Base-by-base conservation (phyloP, 2,329 filamentous ascomycete species). In the Sclerotinia spermophila region DNA sequence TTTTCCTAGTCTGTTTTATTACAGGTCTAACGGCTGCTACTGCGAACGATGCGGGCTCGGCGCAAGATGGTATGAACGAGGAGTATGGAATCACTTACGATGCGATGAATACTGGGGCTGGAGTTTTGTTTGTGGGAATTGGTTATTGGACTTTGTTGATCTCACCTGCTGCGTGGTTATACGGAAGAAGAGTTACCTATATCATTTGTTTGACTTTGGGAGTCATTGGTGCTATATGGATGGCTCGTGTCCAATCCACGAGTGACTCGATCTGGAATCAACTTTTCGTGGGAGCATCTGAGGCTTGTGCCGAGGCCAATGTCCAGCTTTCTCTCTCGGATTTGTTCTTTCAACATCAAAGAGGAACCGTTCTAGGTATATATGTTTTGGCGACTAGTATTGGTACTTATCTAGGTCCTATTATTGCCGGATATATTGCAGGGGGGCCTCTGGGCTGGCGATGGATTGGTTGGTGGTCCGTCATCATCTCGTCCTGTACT, bases 241-340 rank as follows among this genome's bases (percentile, higher is more conserved):
- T 87, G 64, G 85, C 85, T 13, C 79, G 79, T 35, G 80, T 84
- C 17, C 74, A 81, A 64, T 81, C 76, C 33, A 81, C 79, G 1
- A 76, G 79, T 24, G 84, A 86, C 70, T 83, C 84, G 3, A 82
- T 87, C 69, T 86, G 84, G 82, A 84, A 84, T 61, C 86, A 87
- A 75, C 80, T 87, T 3, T 87, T 87, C 69, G 84, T 87, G 3
- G 86, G 86, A 24, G 85, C 85, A 3, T 87, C 86, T 6, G 85
- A 87, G 77, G 82, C 84, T 13, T 85, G 85, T 56, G 85, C 84
- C 2, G 86, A 88, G 77, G 86, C 86, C 0, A 82, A 85, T 42
- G 86, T 85, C 10, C 86, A 88, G 75, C 78, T 87, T n/a, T 86
- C 85, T 2, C 79, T 88, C 40, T 84, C 86, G 11, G 86, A 87